Evolutionary conservation across 2,329 filamentous ascomycete genomes (phyloP), one percentile per base, ranked within the genome.

Genomic region (Aspergillus spinulosporus): DNA sequence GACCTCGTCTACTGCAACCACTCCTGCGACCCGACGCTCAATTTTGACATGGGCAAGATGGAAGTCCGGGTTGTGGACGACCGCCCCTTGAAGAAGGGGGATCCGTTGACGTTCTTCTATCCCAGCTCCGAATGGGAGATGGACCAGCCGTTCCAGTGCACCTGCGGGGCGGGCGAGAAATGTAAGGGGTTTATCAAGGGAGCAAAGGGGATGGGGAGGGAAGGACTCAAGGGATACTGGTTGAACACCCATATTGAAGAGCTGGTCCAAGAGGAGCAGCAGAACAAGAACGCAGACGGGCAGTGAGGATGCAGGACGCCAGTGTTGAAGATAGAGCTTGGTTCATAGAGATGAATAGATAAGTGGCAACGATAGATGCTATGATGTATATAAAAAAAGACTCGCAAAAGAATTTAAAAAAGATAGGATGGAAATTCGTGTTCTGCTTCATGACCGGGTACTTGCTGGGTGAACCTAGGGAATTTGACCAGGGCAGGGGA

Each of bases 1-100:
- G 82, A 83, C 61, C 72, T 84, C 8, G 76, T 84, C 26, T 84
- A 77, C 68, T 77, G 80, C 72, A 85, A 84, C 70, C 82, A 84
- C 68, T 80, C 77, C 2, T 84, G 80, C 67, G 68, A 66, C 8
- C 82, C 82, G 0, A 76, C 76, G 3, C 60, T 84, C 11, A 75
- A 82, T 50, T 82, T 84, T 61, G 81, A 84, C 62, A 82, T 82
- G 69, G 57, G 63, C 21, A 68, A 67, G 51, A 71, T 74, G 68
- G 73, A 76, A 52, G 68, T 74, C 48, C 68, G 70, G 42, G 72
- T 72, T 9, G 59, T 80, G 59, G 68, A 70, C 43, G 64, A 50
- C 14, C 49, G 49, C 3, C 21, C 49, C 3, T 26, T 57, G 6
- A 29, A 28, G 3, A 45, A 56, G 2, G 77, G 76, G 1, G 77